Evolutionary conservation across 1,139 yeast genomes (phyloP).

Genomic region (Yamadazyma jaroonii): DNA sequence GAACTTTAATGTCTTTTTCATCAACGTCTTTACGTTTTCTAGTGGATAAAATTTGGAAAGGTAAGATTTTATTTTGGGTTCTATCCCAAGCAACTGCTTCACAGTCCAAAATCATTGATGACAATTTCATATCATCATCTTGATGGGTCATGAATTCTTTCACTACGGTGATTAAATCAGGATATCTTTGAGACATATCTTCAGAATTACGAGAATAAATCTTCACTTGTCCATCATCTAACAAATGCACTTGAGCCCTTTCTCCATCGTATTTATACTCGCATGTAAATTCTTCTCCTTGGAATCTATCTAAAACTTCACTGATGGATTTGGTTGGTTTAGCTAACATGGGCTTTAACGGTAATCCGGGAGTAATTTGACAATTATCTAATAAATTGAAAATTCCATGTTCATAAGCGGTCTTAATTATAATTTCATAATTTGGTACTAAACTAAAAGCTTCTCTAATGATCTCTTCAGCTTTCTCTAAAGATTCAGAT

Average conservation of each 20-base stretch:
- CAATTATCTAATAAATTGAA: conserved; percentile 63
- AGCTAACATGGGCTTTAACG: conserved; percentile 96
- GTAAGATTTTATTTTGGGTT: conserved; percentile 68
- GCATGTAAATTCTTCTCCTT: conserved; percentile 83
- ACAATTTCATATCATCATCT: conserved; percentile 23
- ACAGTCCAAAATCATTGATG: conserved; percentile 78
- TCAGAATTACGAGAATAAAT: conserved; percentile 94
- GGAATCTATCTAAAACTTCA: conserved; percentile 86
- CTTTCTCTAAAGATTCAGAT: conserved; percentile 36
- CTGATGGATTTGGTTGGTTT: conserved; percentile 92
- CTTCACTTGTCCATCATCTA: conserved; percentile 63
- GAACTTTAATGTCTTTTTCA: conserved; percentile 81
- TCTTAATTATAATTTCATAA: conserved; percentile 70
- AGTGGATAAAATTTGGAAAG: conserved; percentile 90
- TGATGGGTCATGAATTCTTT: conserved; percentile 51
- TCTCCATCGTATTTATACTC: conserved; percentile 98
- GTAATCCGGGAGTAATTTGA: conserved; percentile 85
- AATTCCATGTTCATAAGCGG: conserved; percentile 68
- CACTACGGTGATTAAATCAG: conserved; percentile 75
- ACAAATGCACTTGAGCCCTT: conserved; percentile 88
- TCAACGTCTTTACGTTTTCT: conserved; percentile 93
- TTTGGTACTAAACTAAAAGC: conserved; percentile 93
- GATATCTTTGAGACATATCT: conserved; percentile 95
- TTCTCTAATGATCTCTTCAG: conserved; percentile 78
- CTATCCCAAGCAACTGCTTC: conserved; percentile 99